phyloP scores from a whole-genome alignment of 83 land plant genomes.

The Picea abies region DNA sequence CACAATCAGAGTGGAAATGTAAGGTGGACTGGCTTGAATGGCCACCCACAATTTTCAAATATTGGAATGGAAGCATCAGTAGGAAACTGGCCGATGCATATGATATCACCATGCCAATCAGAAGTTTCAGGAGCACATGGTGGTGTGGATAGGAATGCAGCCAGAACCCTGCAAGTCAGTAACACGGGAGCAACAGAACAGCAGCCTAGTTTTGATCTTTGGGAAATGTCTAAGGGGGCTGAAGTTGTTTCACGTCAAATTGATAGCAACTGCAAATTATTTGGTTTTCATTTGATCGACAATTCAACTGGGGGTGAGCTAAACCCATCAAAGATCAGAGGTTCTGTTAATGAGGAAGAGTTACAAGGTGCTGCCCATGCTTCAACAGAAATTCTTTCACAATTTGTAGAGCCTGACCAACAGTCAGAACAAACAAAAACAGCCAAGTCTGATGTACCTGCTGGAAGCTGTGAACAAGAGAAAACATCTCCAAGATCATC shows the following conservation, averaged over 20 bases:
- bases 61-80: conserved; percentile 29
- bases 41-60: conserved; percentile 19
- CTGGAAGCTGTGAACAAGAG: conserved; percentile 19
- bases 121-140: conserved; percentile 16
- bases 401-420: neutral
- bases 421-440: conserved; percentile 8
- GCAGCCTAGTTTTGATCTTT: conserved; percentile 24
- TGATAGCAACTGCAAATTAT: conserved; percentile 39
- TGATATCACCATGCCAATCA: conserved; percentile 16
- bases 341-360: conserved; percentile 9
- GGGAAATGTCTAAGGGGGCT: conserved; percentile 19
- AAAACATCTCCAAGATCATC: conserved; percentile 15
- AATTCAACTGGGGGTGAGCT: conserved; percentile 27
- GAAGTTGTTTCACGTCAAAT: conserved; percentile 32
- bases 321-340: neutral
- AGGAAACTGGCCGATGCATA: conserved; percentile 42
- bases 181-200: conserved; percentile 25
- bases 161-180: conserved; percentile 24
- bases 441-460: conserved; percentile 9
- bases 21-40: conserved; percentile 26
- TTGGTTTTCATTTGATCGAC: conserved; percentile 59
- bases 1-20: conserved; percentile 29
- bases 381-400: conserved; percentile 6
- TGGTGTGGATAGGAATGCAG: neutral
- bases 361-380: neutral